A percentile compares a stretch with the other conserved stretches of the same genome.
These are phyloP conservation scores for Hanseniaspora singularis DNA, from an alignment of 805 yeast species.

Conservation along the genomic window DNA sequence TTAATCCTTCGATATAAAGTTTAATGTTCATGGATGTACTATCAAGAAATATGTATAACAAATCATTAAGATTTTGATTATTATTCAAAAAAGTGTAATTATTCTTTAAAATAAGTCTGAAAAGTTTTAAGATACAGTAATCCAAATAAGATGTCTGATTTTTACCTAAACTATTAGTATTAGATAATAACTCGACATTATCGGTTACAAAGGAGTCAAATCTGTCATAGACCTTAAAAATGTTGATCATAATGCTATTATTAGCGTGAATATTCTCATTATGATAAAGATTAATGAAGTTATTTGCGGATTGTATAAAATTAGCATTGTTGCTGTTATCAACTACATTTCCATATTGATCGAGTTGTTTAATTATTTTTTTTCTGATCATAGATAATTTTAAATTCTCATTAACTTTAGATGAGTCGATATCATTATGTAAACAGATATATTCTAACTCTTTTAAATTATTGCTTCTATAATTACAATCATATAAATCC, in stretches of 20 bases:
- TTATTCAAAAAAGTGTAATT: neutral
- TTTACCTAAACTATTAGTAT: neutral
- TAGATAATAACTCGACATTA: neutral
- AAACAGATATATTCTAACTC: slow-evolving; percentile 14
- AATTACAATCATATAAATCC: slow-evolving; percentile 8
- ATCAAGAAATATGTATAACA: slow-evolving; percentile 5
- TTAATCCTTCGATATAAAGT: slow-evolving; percentile 7
- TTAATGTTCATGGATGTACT: slow-evolving; percentile 1
- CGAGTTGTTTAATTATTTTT: slow-evolving; percentile 2
- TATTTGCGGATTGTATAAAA: slow-evolving; percentile 11
- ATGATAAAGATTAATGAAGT: slow-evolving; percentile 6
- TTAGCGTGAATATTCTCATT: slow-evolving; percentile 8
- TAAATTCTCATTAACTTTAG: slow-evolving; percentile 8
- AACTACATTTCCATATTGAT: slow-evolving; percentile 11
- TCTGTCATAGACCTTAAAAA: slow-evolving; percentile 12
- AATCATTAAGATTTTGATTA: neutral
- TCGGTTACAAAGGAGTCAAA: slow-evolving; percentile 14
- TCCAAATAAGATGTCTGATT: slow-evolving; percentile 6
- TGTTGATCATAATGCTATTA: slow-evolving; percentile 11
- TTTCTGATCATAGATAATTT: slow-evolving; percentile 11
- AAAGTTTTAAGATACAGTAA: slow-evolving; percentile 10
- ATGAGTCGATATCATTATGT: slow-evolving; percentile 6
- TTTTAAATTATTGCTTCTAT: slow-evolving; percentile 7
- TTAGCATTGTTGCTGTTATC: neutral
- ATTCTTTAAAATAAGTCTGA: slow-evolving; percentile 10